Evolutionary conservation across 2,329 filamentous ascomycete species (phyloP).

Genomic region (Graphilbum sp.): DNA sequence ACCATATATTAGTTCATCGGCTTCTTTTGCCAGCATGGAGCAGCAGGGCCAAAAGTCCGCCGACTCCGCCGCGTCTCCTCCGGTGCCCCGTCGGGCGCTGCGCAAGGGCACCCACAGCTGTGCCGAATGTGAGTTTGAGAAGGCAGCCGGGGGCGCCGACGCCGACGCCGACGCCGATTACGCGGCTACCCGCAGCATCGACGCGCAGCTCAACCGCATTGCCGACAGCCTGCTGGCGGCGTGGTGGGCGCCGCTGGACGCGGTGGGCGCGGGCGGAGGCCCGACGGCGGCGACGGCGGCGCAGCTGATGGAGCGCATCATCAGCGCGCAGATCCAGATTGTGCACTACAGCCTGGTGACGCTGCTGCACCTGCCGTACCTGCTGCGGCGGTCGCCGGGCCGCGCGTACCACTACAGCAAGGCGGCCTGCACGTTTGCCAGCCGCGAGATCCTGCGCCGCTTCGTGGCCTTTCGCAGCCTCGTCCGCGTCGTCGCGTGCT

Average conservation of each 20-base stretch:
- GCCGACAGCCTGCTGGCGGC: constrained; percentile 20
- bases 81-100: constrained; percentile 1
- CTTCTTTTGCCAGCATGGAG: too few species aligned
- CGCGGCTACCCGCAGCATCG: constrained; percentile 17
- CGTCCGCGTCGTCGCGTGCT: constrained; percentile 17
- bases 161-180: constrained; percentile 13
- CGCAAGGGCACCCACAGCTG: constrained; percentile 6
- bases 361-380: constrained; percentile 19
- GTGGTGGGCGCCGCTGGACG: constrained; percentile 20
- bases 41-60: neutral
- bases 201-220: constrained; percentile 20
- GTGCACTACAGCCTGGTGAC: constrained; percentile 23
- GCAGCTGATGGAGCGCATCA: constrained; percentile 3
- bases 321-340: constrained; percentile 16
- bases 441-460: constrained; percentile 22
- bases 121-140: constrained; percentile 3
- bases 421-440: constrained; percentile 21
- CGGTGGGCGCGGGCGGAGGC: neutral
- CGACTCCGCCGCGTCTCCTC: neutral
- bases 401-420: constrained; percentile 19
- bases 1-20: too few species aligned
- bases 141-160: too few species aligned
- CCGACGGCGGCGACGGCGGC: too few species aligned
- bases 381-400: neutral
- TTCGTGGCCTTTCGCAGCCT: constrained; percentile 21